Evolutionary conservation across 306 rosid genomes (phyloP), one percentile per base, ranked within the genome.

Genomic region (Prunus padus): DNA sequence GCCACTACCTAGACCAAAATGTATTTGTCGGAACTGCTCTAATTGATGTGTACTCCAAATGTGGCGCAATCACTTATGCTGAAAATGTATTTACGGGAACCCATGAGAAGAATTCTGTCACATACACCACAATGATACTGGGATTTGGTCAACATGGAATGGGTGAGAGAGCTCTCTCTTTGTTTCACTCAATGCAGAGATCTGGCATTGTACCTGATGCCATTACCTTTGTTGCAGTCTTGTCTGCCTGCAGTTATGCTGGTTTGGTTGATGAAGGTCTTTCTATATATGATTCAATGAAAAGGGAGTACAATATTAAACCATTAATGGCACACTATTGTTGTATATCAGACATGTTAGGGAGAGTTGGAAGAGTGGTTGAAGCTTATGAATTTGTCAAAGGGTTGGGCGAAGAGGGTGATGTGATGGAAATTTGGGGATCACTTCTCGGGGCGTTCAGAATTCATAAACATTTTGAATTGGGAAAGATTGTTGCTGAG

Each of bases 61-160:
- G 86, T 26, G 98, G 97, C 69, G 84, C 88, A 49, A 80, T 91
- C 42, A 57, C 81, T 67, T 76, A 82, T 65, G 98, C 94, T 70
- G 97, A 93, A 84, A 82, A 88, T 71, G 89, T 83, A 31, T 93
- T 93, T 73, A 28, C 13, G 14, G 77, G 81, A 49, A 78, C 84
- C 69, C 77, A 65, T n/a, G 91, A 84, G 81, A 89, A 82, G 84
- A 91, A 89, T 83, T 83, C 87, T 10, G 87, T 93, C 79, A 91
- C 96, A 56, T 91, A 86, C 82, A 91, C 97, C 75, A 78, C 89
- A 30, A 91, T 93, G 98, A 89, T 89, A 62, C 74, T 86, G 87
- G 85, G 96, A 55, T 89, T 77, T 83, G 97, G 98, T 57, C 96
- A 89, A 76, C 96, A 93, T 80, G 97, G 98, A 85, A 89, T 91